Evolutionary conservation across 768 basidiomycete genomes (phyloP).

Genomic region (Tricholoma saponaceum): DNA sequence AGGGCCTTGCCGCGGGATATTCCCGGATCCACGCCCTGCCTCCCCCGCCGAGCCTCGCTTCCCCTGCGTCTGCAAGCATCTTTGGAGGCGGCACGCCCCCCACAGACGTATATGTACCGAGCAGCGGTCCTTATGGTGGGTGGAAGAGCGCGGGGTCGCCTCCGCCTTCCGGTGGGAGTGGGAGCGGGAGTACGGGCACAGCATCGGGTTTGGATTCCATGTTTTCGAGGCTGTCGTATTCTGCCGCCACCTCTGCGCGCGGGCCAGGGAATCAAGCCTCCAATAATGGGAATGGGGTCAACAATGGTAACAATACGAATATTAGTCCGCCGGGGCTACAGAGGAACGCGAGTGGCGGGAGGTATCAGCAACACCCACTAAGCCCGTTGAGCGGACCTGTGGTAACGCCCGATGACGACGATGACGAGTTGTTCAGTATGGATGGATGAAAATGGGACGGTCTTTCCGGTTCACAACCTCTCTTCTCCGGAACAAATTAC

Average conservation of each 20-base stretch:
- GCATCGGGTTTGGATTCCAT: constrained; percentile 39
- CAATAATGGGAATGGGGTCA: constrained; percentile 11
- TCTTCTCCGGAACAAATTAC: not conserved
- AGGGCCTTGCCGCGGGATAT: constrained; percentile 88
- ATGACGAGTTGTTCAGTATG: constrained; percentile 70
- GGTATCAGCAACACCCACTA: constrained; percentile 35
- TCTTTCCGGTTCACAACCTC: not conserved
- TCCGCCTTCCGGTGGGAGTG: constrained; percentile 12
- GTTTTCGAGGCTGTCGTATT: constrained; percentile 55
- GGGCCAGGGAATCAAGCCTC: constrained; percentile 17
- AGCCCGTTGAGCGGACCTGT: constrained; percentile 65
- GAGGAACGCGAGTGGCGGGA: constrained; percentile 33
- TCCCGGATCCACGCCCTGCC: constrained; percentile 81
- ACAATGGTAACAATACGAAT: constrained; percentile 15
- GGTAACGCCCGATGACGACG: constrained; percentile 52
- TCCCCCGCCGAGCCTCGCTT: constrained; percentile 32
- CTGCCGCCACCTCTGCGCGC: constrained; percentile 28
- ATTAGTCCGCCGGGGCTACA: constrained; percentile 33
- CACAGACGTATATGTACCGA: constrained; percentile 8
- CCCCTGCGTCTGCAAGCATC: constrained; percentile 25
- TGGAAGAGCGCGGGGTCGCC: constrained; percentile 18
- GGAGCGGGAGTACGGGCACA: not conserved
- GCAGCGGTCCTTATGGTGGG: constrained; percentile 25
- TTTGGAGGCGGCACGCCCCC: constrained; percentile 16
- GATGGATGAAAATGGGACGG: constrained; percentile 34